Percentiles rank a stretch among this genome's conserved stretches.
Evolutionary conservation across 192 early-diverging fungal genomes (phyloP).

Genomic region (Mortierella antarctica): DNA sequence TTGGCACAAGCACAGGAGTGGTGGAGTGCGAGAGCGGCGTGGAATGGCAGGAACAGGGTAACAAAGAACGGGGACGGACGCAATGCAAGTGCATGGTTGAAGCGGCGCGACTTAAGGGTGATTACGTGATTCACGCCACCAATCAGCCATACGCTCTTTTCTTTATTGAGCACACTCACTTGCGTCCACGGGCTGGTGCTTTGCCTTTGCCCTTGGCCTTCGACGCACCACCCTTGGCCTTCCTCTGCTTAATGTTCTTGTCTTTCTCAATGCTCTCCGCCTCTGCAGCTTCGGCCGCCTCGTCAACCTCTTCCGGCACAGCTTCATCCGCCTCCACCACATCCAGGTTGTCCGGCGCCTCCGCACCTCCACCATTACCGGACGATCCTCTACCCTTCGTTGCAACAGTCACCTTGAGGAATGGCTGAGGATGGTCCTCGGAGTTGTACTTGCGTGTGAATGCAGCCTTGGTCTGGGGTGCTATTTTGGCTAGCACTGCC

Average conservation of each 20-base stretch:
- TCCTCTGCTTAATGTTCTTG: slow-evolving; percentile 54
- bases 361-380: slow-evolving; percentile 30
- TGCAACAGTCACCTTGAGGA: slow-evolving; percentile 52
- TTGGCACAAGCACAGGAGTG: too few species aligned
- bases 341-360: slow-evolving; percentile 67
- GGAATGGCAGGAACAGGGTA: too few species aligned
- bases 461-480: slow-evolving; percentile 73
- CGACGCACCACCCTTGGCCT: slow-evolving; percentile 13
- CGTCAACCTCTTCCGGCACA: slow-evolving; percentile 61
- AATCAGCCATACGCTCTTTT: background rate
- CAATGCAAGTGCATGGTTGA: too few species aligned
- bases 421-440: slow-evolving; percentile 69
- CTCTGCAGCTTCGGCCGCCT: slow-evolving; percentile 65
- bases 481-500: slow-evolving; percentile 59
- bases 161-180: background rate
- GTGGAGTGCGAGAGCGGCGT: too few species aligned
- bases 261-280: slow-evolving; percentile 67
- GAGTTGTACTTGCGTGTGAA: slow-evolving; percentile 82
- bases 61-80: too few species aligned
- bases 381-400: slow-evolving; percentile 33
- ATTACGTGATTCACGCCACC: background rate
- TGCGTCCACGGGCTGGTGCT: slow-evolving; percentile 16
- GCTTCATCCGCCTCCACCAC: slow-evolving; percentile 57
- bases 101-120: background rate
- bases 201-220: slow-evolving; percentile 41